Evolutionary conservation across 2,329 filamentous ascomycete genomes (phyloP).

Genomic region (Ambrosiella xylebori): DNA sequence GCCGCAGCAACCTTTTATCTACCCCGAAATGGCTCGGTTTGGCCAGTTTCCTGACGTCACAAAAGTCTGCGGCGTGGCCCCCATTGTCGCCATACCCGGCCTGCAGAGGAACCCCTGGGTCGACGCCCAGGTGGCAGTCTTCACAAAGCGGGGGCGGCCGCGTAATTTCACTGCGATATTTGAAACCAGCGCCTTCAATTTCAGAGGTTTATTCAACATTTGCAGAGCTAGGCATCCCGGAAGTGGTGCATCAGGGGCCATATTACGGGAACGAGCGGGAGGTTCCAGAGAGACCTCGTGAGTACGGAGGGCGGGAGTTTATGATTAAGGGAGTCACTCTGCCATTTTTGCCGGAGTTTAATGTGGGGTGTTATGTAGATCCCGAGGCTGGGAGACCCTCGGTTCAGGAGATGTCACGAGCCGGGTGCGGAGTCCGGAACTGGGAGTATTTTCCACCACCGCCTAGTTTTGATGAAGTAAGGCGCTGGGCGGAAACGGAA

Average conservation of each 20-base stretch:
- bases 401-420: constrained; percentile 13
- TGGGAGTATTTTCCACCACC: constrained; percentile 66
- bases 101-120: neutral
- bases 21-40: neutral
- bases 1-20: neutral
- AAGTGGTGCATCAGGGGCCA: constrained; percentile 66
- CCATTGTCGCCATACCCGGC: neutral
- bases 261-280: constrained; percentile 74
- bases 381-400: neutral
- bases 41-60: neutral
- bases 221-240: constrained; percentile 28
- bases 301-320: constrained; percentile 82
- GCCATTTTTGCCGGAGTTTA: constrained; percentile 63
- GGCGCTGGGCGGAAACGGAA: constrained; percentile 35
- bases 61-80: neutral
- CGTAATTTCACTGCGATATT: neutral
- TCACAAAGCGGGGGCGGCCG: neutral
- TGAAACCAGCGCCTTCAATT: constrained; percentile 17
- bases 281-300: constrained; percentile 56
- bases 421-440: constrained; percentile 26
- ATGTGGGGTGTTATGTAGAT: constrained; percentile 28
- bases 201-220: constrained; percentile 14
- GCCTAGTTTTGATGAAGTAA: constrained; percentile 53
- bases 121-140: neutral
- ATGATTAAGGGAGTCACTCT: constrained; percentile 57